Evolutionary conservation across 768 basidiomycete genomes (phyloP).

Genomic region (Cubamyces lactineus): DNA sequence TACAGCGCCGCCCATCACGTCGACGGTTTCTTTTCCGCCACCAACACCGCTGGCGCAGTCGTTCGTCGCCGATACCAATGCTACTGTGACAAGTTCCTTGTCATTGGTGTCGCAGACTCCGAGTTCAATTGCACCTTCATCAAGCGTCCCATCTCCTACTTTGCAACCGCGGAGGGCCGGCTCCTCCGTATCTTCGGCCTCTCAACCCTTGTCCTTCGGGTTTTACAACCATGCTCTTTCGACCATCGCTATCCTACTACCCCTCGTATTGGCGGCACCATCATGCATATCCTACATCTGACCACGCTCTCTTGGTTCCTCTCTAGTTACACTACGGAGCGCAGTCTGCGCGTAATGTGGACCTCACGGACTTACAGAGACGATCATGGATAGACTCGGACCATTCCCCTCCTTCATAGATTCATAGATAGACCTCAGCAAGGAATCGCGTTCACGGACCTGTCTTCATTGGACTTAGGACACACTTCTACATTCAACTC

Average conservation of each 20-base stretch:
- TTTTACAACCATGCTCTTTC: neutral
- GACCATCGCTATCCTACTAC: too few relatives aligned
- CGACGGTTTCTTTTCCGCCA: neutral
- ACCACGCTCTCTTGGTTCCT: neutral
- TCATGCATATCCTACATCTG: neutral
- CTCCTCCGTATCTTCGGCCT: neutral
- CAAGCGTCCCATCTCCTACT: neutral
- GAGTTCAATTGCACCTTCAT: neutral
- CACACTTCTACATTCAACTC: too few relatives aligned
- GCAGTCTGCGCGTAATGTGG: constrained; percentile 1
- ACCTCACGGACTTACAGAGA: neutral
- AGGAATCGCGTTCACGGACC: too few relatives aligned
- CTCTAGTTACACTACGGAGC: neutral
- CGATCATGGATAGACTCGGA: neutral
- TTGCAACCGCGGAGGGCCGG: neutral
- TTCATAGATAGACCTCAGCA: neutral
- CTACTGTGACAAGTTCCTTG: neutral
- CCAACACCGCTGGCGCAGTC: neutral
- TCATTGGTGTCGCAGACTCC: neutral
- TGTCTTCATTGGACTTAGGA: too few relatives aligned
- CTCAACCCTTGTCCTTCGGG: neutral
- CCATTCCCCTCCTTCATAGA: neutral
- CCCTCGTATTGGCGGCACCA: neutral
- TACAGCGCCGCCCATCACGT: constrained; percentile 17
- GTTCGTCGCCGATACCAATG: neutral